Percentiles rank a stretch among this genome's conserved stretches.
phyloP scores from a whole-genome alignment of 192 early-diverging fungal genomes.

The Geranomyces variabilis region DNA sequence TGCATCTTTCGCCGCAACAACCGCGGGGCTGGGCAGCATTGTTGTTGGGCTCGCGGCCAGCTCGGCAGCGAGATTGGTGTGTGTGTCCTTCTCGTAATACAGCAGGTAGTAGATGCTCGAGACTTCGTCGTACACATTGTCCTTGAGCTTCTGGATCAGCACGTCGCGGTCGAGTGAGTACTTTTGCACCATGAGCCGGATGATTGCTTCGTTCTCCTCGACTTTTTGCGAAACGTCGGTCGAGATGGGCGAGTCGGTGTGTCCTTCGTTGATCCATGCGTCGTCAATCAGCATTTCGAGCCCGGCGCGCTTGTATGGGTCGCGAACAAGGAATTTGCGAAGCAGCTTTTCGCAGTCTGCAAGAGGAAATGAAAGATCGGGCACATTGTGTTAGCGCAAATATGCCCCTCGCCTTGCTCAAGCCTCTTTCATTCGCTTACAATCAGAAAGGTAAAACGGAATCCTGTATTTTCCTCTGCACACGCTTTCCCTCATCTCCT shows the following conservation, averaged over 20 bases:
- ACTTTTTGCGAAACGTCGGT: conserved; percentile 51
- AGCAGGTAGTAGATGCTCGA: conserved; percentile 65
- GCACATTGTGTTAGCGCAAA: background rate
- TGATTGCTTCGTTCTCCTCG: conserved; percentile 58
- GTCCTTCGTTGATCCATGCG: conserved; percentile 65
- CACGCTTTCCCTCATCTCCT: conserved; percentile 63
- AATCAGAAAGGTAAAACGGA: conserved; percentile 61
- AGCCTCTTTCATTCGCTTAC: conserved; percentile 34
- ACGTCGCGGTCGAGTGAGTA: conserved; percentile 56
- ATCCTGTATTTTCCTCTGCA: conserved; percentile 67
- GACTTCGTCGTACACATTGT: conserved; percentile 63
- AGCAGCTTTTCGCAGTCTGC: conserved; percentile 63
- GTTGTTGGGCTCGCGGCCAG: conserved; percentile 29
- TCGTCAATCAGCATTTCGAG: conserved; percentile 65
- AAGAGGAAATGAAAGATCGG: background rate
- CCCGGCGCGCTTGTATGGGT: conserved; percentile 57
- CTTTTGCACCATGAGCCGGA: conserved; percentile 57
- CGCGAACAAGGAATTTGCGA: conserved; percentile 61
- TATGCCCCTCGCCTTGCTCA: background rate
- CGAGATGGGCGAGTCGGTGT: conserved; percentile 53
- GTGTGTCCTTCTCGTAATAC: conserved; percentile 60
- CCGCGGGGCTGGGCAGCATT: background rate
- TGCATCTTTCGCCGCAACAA: no score
- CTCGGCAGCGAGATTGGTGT: conserved; percentile 28
- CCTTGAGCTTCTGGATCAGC: conserved; percentile 51